Evolutionary conservation across 2,329 filamentous ascomycete species (phyloP).

Genomic region (Fusarium nematophilum): DNA sequence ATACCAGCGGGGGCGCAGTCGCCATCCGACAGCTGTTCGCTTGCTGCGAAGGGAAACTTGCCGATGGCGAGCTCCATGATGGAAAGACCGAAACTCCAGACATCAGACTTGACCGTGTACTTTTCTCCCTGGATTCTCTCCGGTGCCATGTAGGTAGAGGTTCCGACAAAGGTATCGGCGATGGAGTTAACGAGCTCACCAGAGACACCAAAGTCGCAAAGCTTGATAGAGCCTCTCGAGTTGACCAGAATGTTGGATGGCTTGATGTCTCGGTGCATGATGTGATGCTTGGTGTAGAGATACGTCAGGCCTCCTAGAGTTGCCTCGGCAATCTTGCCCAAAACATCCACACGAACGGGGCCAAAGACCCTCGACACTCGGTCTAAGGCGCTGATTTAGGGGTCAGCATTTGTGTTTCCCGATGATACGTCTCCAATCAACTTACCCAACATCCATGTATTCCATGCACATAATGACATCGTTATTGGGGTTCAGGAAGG

Average conservation of each 20-base stretch:
- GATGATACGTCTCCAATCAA: conserved; percentile 18
- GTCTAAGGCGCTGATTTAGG: conserved; percentile 80
- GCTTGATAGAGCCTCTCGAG: conserved; percentile 92
- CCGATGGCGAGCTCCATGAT: conserved; percentile 99
- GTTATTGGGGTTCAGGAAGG: conserved; percentile 94
- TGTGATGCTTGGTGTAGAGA: conserved; percentile 93
- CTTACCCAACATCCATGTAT: conserved; percentile 98
- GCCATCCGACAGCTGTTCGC: conserved; percentile 75
- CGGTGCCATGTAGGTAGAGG: conserved; percentile 98
- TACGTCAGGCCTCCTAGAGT: conserved; percentile 94
- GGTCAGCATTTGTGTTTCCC: conserved; percentile 13
- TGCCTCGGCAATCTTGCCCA: conserved; percentile 97
- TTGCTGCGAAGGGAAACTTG: conserved; percentile 91
- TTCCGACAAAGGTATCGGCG: conserved; percentile 97
- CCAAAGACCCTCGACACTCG: conserved; percentile 95
- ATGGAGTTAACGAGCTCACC: conserved; percentile 98
- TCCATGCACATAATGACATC: conserved; percentile 99
- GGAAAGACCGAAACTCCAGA: conserved; percentile 96
- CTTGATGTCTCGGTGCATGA: conserved; percentile 99
- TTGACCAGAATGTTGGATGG: conserved; percentile 98
- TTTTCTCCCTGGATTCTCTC: conserved; percentile 97
- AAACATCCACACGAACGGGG: conserved; percentile 92
- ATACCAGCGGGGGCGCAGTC: conserved; percentile 93
- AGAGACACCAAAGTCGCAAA: conserved; percentile 99
- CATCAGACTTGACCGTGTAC: conserved; percentile 98